These are phyloP conservation scores for Lichtheimia hyalospora DNA, from an alignment of 371 early-diverging fungal species.

Conservation along the genomic window DNA sequence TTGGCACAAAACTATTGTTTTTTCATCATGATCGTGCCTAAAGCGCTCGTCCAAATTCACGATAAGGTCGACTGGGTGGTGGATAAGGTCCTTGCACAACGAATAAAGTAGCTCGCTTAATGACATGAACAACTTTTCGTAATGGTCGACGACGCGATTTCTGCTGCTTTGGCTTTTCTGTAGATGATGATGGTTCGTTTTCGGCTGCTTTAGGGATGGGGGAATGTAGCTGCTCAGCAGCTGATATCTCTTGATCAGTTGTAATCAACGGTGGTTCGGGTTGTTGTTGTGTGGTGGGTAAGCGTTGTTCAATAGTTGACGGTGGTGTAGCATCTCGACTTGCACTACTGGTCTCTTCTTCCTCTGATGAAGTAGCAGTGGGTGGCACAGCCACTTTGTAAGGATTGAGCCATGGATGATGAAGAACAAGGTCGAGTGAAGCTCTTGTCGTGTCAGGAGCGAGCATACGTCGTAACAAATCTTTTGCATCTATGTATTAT, in stretches of 20 bases:
- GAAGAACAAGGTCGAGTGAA: conserved; percentile 34
- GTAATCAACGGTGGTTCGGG: too few relatives aligned
- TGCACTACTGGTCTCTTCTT: too few relatives aligned
- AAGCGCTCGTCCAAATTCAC: not conserved
- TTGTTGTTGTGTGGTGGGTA: too few relatives aligned
- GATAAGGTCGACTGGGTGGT: conserved; percentile 8
- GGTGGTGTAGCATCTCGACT: too few relatives aligned
- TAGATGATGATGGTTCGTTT: not conserved
- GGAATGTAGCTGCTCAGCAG: too few relatives aligned
- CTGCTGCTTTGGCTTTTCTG: not conserved
- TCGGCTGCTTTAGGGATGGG: not conserved
- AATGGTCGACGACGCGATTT: not conserved
- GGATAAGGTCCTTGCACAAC: conserved; percentile 9
- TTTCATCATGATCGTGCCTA: too few relatives aligned
- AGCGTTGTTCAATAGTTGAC: too few relatives aligned
- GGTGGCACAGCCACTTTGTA: not conserved
- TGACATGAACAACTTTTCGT: not conserved
- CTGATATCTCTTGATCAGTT: not conserved
- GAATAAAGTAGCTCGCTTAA: not conserved
- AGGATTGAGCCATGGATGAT: conserved; percentile 46
- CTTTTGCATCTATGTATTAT: conserved; percentile 33
- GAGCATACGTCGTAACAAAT: conserved; percentile 39
- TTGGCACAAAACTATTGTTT: too few relatives aligned
- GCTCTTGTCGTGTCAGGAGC: conserved; percentile 34
- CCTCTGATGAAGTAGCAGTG: too few relatives aligned